Evolutionary conservation across 177 flowering plant genomes (phyloP).

Genomic region (Vitis hybrid): DNA sequence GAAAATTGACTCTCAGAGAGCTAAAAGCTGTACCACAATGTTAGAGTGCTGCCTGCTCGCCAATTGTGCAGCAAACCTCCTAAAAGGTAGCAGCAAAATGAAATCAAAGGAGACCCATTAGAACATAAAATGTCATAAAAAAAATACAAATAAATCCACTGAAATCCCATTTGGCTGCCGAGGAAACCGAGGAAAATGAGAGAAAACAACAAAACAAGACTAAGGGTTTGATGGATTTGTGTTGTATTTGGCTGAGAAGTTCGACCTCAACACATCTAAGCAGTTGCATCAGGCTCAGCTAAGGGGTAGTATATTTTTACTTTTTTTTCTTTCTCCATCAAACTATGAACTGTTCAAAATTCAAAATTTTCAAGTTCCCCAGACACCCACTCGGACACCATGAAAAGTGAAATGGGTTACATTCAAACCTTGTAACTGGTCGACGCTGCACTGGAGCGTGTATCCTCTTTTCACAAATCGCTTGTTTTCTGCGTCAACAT

Average conservation of each 20-base stretch:
- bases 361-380: no score
- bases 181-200: not conserved
- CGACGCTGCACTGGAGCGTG: slow-evolving; percentile 33
- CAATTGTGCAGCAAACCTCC: slow-evolving; percentile 39
- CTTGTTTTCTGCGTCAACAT: slow-evolving; percentile 24
- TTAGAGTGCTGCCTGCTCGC: slow-evolving; percentile 20
- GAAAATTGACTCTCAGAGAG: not conserved
- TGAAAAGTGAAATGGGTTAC: no score
- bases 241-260: no score
- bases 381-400: no score
- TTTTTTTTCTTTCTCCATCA: no score
- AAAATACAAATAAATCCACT: not conserved
- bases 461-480: slow-evolving; percentile 24
- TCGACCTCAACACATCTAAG: no score
- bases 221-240: not conserved
- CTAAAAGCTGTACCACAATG: slow-evolving; percentile 12
- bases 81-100: slow-evolving; percentile 7
- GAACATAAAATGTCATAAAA: not conserved
- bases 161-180: no score
- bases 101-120: not conserved
- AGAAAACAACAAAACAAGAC: not conserved
- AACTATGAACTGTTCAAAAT: no score
- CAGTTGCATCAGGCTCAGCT: no score
- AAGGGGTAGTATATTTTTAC: no score
- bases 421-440: slow-evolving; percentile 45